Percentiles rank a stretch among this genome's conserved stretches.
These are phyloP conservation scores for Scedosporium apiospermum DNA, from an alignment of 2,329 filamentous ascomycete genomes.

Conservation along the genomic window DNA sequence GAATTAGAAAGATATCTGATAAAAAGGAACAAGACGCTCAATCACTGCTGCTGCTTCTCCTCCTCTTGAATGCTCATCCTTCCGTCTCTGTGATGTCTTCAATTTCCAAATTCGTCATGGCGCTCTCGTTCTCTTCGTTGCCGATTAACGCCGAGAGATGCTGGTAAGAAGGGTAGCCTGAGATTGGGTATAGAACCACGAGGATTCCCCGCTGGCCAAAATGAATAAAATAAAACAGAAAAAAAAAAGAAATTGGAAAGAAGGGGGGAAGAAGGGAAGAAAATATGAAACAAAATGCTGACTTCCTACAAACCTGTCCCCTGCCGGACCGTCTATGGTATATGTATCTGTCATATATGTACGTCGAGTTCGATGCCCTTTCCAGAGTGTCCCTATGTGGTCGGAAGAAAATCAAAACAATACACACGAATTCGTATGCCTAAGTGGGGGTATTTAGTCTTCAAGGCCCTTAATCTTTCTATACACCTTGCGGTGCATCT, in stretches of 20 bases:
- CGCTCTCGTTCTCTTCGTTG: background rate
- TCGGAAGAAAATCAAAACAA: background rate
- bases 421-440: background rate
- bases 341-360: background rate
- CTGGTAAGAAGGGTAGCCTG: background rate
- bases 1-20: no score
- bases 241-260: background rate
- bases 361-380: background rate
- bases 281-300: background rate
- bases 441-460: background rate
- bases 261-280: background rate
- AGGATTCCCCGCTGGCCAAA: background rate
- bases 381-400: background rate
- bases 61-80: no score
- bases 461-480: slow-evolving; percentile 30
- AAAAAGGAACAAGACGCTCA: no score
- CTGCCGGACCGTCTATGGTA: background rate
- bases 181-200: background rate
- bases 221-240: background rate
- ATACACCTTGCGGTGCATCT: slow-evolving; percentile 77
- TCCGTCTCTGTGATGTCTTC: no score
- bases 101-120: background rate
- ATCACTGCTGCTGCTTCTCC: no score
- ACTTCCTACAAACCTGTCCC: background rate
- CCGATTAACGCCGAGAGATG: background rate